Base-by-base conservation (phyloP, 108 stramenopile species). In the Licmophora abbreviata region DNA sequence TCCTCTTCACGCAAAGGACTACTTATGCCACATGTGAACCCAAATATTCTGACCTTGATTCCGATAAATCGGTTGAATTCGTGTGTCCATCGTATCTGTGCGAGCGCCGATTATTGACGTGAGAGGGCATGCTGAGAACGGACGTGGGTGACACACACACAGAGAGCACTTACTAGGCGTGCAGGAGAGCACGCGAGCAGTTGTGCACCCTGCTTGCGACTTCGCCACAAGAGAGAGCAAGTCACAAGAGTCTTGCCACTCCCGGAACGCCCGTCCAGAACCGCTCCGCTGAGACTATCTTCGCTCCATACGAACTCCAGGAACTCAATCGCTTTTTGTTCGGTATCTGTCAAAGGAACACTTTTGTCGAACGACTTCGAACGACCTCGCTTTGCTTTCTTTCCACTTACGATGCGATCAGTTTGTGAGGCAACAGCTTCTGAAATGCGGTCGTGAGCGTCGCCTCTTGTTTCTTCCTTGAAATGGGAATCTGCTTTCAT, bases 61-160 rank as follows among this genome's bases (percentile, higher is more conserved):
- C 64, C 56, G 18, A 56, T 27, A 45, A 83, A 85, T 35, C 59
- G 56, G 17, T 40, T 54, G 3, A 88, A 54, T 53, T 84, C 83
- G 36, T 75, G 55, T 36, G 61, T 73, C 87, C 87, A 88, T 20
- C 80, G 77, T 44, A 79, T 48, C 83, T n/a, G n/a, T n/a, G n/a
- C n/a, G n/a, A n/a, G n/a, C n/a, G n/a, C n/a, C n/a, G n/a, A n/a
- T n/a, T n/a, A n/a, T n/a, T n/a, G n/a, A n/a, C 71, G 41, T 49
- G 31, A 9, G 30, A 51, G 5, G 21, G 35, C 37, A 24, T 11
- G 9, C 18, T 21, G 36, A 24, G 34, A 32, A 33, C 4, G 15
- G 17, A 52, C 24, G 27, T 44, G 22, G 64, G 44, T 10, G 76
- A 35, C 0, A 74, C 59, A 53, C 86, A 88, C 21, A 84, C 28